Evolutionary conservation across 2,329 filamentous ascomycete species (phyloP).

Genomic region (Zasmidium angulare): DNA sequence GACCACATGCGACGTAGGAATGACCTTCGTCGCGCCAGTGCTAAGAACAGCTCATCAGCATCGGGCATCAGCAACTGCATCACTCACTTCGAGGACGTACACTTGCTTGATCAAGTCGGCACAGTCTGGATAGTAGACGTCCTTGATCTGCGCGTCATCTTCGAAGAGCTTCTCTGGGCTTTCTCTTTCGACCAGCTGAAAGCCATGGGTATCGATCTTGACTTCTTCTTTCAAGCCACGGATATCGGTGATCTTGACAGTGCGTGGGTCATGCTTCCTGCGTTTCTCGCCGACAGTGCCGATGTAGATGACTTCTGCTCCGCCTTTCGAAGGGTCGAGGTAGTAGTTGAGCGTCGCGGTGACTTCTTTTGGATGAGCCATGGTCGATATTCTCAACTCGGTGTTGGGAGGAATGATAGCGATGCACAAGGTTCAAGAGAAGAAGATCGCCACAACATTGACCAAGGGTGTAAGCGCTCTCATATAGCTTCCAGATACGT

Average conservation of each 20-base stretch:
- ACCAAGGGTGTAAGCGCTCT: too few species aligned
- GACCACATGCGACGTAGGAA: conserved; percentile 2
- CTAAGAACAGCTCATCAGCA: not conserved
- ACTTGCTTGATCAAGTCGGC: conserved; percentile 8
- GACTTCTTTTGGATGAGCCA: not conserved
- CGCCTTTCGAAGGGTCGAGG: not conserved
- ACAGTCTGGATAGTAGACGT: conserved; percentile 11
- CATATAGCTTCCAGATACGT: too few species aligned
- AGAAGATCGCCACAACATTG: too few species aligned
- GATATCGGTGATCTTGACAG: conserved; percentile 5
- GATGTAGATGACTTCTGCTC: not conserved
- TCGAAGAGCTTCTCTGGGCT: not conserved
- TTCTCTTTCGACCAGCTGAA: conserved; percentile 2
- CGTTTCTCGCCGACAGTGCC: not conserved
- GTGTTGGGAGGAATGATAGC: too few species aligned
- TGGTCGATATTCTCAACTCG: too few species aligned
- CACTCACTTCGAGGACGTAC: not conserved
- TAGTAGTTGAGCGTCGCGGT: not conserved
- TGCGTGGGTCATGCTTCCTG: not conserved
- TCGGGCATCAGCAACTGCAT: not conserved
- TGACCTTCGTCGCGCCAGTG: not conserved
- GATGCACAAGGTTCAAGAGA: too few species aligned
- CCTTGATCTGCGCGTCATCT: conserved; percentile 5
- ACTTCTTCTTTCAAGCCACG: not conserved
- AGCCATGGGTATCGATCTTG: conserved; percentile 7